Percentiles rank a stretch among this genome's conserved stretches.
Evolutionary conservation across 129 eudicot genomes (phyloP).

Genomic region (Pulicaria dysenterica): DNA sequence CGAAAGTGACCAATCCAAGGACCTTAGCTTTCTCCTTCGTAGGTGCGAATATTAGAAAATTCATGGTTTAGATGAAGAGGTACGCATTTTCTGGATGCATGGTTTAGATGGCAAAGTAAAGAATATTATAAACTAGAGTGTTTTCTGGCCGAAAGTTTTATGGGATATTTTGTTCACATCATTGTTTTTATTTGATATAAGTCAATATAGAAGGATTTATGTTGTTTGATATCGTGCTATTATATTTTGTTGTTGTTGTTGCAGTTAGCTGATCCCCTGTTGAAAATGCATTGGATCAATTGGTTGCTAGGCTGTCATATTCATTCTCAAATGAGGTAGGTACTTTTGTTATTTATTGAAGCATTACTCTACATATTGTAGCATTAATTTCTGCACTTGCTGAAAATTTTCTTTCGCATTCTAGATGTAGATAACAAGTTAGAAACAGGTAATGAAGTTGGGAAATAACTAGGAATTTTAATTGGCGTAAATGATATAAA

Average conservation of each 20-base stretch:
- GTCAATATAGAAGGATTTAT: neutral
- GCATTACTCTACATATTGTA: neutral
- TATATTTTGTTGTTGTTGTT: constrained; percentile 5
- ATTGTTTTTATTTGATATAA: neutral
- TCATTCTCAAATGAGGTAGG: constrained; percentile 76
- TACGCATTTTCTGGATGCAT: neutral
- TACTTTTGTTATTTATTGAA: constrained; percentile 4
- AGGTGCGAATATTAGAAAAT: too few species aligned
- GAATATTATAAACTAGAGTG: neutral
- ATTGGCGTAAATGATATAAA: neutral
- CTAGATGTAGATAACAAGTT: constrained; percentile 32
- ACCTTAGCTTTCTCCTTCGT: too few species aligned
- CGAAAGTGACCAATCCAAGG: too few species aligned
- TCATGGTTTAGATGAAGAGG: neutral
- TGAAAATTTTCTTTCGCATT: constrained; percentile 83
- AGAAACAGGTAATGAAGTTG: neutral
- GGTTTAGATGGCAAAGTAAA: too few species aligned
- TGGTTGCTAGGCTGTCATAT: constrained; percentile 69
- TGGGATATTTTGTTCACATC: neutral
- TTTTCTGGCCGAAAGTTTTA: neutral
- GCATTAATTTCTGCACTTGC: constrained; percentile 82
- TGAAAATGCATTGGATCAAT: constrained; percentile 70
- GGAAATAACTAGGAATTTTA: neutral
- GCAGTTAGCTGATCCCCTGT: constrained; percentile 76
- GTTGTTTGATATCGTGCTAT: neutral